phyloP scores from a whole-genome alignment of 768 basidiomycete genomes.

The Mycena floridula region DNA sequence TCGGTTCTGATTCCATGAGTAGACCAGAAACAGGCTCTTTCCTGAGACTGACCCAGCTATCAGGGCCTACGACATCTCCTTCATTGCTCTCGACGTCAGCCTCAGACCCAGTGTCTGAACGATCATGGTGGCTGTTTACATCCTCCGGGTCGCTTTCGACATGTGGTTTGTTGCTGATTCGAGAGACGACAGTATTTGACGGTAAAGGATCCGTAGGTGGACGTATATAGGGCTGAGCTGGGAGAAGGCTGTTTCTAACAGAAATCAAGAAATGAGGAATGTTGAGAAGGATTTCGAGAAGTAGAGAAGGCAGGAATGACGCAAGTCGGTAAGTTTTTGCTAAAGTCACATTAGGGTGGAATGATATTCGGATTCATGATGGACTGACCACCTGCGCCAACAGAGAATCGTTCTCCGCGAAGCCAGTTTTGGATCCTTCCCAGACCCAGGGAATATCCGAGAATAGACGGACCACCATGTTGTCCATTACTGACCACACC shows the following conservation, averaged over 20 bases:
- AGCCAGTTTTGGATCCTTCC: slow-evolving; percentile 51
- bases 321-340: slow-evolving; percentile 67
- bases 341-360: slow-evolving; percentile 19
- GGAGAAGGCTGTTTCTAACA: slow-evolving; percentile 54
- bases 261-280: slow-evolving; percentile 62
- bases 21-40: no score
- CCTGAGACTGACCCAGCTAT: slow-evolving; percentile 65
- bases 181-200: not conserved
- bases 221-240: slow-evolving; percentile 39
- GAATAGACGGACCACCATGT: slow-evolving; percentile 32
- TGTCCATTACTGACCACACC: slow-evolving; percentile 55
- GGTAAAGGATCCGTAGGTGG: slow-evolving; percentile 18
- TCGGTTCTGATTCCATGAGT: no score
- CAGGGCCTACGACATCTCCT: slow-evolving; percentile 43
- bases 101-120: slow-evolving; percentile 50
- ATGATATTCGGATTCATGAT: not conserved
- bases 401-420: slow-evolving; percentile 59
- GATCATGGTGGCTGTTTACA: slow-evolving; percentile 5
- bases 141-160: slow-evolving; percentile 4
- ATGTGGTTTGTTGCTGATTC: not conserved
- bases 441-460: slow-evolving; percentile 38
- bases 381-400: slow-evolving; percentile 74
- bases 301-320: slow-evolving; percentile 57
- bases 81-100: slow-evolving; percentile 64
- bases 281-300: slow-evolving; percentile 61